Evolutionary conservation across 192 early-diverging fungal genomes (phyloP).

Genomic region (Gonapodya sp.): DNA sequence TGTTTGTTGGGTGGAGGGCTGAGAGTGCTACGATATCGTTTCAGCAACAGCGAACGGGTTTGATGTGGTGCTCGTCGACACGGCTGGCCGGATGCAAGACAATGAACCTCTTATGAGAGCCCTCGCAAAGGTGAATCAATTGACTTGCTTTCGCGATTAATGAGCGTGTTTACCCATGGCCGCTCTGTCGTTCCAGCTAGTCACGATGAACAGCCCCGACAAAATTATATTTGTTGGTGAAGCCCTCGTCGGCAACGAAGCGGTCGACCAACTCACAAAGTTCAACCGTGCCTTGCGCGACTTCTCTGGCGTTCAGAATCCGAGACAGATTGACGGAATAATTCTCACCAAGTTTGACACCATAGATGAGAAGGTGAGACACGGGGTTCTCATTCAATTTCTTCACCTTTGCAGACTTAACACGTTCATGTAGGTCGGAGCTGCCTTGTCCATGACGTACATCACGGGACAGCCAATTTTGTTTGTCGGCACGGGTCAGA

Average conservation of each 20-base stretch:
- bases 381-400: neutral
- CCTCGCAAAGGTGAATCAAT: slow-evolving; percentile 61
- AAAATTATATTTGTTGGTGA: slow-evolving; percentile 98
- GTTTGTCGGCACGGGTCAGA: slow-evolving; percentile 96
- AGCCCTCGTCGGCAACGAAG: slow-evolving; percentile 93
- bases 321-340: slow-evolving; percentile 91
- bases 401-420: slow-evolving; percentile 1
- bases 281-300: slow-evolving; percentile 90
- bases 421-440: slow-evolving; percentile 56
- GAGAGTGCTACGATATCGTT: neutral
- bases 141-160: neutral
- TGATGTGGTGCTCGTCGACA: slow-evolving; percentile 92
- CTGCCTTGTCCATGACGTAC: slow-evolving; percentile 91
- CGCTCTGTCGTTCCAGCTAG: slow-evolving; percentile 37
- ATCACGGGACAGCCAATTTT: slow-evolving; percentile 89
- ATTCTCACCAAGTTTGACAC: slow-evolving; percentile 96
- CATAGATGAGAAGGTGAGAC: slow-evolving; percentile 75
- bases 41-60: slow-evolving; percentile 55
- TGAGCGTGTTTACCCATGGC: neutral
- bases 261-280: slow-evolving; percentile 90
- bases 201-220: slow-evolving; percentile 81
- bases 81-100: slow-evolving; percentile 96
- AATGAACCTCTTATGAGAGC: slow-evolving; percentile 97
- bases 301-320: slow-evolving; percentile 67
- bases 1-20: neutral